Evolutionary conservation across 345 rosid genomes (phyloP).

Genomic region (Adansonia digitata): DNA sequence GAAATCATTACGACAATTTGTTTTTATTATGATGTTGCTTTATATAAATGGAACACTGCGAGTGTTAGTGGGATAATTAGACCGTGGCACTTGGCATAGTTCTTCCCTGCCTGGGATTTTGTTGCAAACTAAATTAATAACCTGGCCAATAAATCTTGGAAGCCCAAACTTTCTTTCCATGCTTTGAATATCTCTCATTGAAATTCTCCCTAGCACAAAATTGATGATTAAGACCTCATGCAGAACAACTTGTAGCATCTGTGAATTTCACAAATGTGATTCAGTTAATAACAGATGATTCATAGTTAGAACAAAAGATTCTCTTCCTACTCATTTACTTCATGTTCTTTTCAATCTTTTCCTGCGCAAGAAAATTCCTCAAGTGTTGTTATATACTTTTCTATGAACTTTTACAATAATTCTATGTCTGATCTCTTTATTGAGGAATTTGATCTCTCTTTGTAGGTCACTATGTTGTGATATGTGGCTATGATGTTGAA

Average conservation of each 20-base stretch:
- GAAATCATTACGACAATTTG: not conserved
- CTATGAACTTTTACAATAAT: not conserved
- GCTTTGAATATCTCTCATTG: not conserved
- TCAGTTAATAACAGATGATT: not conserved
- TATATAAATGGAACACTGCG: not conserved
- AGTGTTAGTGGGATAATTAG: not conserved
- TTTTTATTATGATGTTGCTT: not conserved
- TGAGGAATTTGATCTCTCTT: constrained; percentile 4
- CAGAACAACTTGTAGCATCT: not conserved
- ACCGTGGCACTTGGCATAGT: not conserved
- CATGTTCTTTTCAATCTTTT: not conserved
- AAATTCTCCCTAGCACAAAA: not conserved
- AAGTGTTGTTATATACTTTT: not conserved
- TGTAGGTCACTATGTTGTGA: constrained; percentile 84
- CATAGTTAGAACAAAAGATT: not conserved
- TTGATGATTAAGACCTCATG: not conserved
- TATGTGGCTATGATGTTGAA: constrained; percentile 76
- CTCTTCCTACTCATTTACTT: not conserved
- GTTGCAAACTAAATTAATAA: not conserved
- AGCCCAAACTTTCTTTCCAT: not conserved
- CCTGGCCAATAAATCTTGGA: not conserved
- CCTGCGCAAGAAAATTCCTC: not conserved
- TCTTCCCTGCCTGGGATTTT: not conserved
- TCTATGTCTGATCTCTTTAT: not conserved
- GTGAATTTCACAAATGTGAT: not conserved